Evolutionary conservation across 1,284 basidiomycete species (phyloP).

Genomic region (Tilletia indica): DNA sequence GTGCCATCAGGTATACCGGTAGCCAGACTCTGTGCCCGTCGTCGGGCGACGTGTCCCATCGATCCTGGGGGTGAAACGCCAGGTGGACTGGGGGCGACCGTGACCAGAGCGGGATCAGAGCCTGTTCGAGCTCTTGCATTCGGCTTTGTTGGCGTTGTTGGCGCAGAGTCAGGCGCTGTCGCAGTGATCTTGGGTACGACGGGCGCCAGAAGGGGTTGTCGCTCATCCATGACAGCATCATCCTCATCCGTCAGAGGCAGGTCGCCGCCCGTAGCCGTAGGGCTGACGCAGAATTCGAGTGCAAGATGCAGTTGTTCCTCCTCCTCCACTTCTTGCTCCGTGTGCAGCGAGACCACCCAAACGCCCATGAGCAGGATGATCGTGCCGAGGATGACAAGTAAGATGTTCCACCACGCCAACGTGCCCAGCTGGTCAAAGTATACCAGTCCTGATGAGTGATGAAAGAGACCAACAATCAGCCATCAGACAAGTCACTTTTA

Average conservation of each 20-base stretch:
- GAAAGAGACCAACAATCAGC: not conserved
- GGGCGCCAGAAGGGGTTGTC: not conserved
- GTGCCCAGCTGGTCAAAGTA: slow-evolving; percentile 86
- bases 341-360: slow-evolving; percentile 70
- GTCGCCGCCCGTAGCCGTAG: not conserved
- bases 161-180: not conserved
- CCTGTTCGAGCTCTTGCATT: not conserved
- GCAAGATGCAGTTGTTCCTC: slow-evolving; percentile 17
- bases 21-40: slow-evolving; percentile 8
- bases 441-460: slow-evolving; percentile 61
- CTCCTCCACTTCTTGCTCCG: slow-evolving; percentile 23
- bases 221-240: slow-evolving; percentile 8
- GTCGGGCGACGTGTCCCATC: not conserved
- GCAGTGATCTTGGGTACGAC: not conserved
- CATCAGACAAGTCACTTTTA: too few species aligned
- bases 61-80: not conserved
- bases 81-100: not conserved
- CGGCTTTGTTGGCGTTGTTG: not conserved
- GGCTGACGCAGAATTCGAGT: not conserved
- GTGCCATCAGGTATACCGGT: not conserved
- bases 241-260: not conserved
- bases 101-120: not conserved
- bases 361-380: slow-evolving; percentile 79
- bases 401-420: slow-evolving; percentile 69
- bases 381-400: slow-evolving; percentile 76